Base-by-base conservation (phyloP, 441 rosid genomes). In the Erodium chrysanthum region DNA sequence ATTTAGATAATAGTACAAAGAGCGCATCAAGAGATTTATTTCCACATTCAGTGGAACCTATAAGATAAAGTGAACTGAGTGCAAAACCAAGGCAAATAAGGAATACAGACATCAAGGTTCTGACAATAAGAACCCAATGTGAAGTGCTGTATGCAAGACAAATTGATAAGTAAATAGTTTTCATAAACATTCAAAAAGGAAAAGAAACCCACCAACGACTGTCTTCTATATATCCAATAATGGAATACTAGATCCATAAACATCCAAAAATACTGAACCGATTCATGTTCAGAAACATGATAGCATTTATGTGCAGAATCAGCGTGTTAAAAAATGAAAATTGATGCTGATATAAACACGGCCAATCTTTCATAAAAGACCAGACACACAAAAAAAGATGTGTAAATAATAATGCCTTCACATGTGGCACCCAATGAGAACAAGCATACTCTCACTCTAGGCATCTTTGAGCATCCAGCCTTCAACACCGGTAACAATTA, bases 1-100 rank as follows among this genome's bases (percentile, higher is more conserved):
- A 65, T 64, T 67, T 65, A 44, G 50, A 7, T 15, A 73, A 29
- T 29, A 20, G 40, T 31, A 68, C 42, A 69, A 20, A 58, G 15
- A n/a, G 27, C 25, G 40, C 22, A n/a, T 8, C 44, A 31, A 61
- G 58, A 18, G 18, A 60, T 11, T 25, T 60, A 25, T 25, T 23
- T 60, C 25, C 10, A 54, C 61, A 54, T 54, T 14, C 18, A 60
- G 35, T 12, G 25, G 15, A 60, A 60, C 64, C 17, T 25, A 25
- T 14, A 31, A 31, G 35, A 31, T 31, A 31, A 31, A 31, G 5
- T 31, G 35, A 31, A 31, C 2, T 31, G 5, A 31, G 35, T 31
- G 4, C 35, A 22, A 60, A 60, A 60, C 7, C 64, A 60, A 60
- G 15, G 64, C 31, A 60, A 60, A 22, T 60, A 60, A 23, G 31